These are phyloP conservation scores for Dinochytrium kinnereticum DNA, from an alignment of 371 early-diverging fungal genomes.

Conservation along the genomic window DNA sequence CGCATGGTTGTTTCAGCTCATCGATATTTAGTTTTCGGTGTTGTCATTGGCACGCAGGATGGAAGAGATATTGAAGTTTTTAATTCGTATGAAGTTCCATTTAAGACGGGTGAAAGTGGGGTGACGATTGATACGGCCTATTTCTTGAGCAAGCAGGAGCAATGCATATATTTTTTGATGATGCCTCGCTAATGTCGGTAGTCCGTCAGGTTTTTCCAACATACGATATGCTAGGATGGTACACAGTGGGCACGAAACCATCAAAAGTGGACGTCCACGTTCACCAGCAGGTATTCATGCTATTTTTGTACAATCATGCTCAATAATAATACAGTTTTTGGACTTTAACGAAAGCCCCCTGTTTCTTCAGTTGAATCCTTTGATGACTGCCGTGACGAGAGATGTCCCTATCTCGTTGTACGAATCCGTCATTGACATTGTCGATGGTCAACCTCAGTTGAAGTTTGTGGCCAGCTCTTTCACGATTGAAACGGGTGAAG, in stretches of 20 bases:
- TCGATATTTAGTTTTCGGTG: slow-evolving; percentile 68
- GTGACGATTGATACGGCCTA: slow-evolving; percentile 63
- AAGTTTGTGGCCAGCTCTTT: slow-evolving; percentile 72
- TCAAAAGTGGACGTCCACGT: slow-evolving; percentile 67
- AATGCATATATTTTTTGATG: slow-evolving; percentile 59
- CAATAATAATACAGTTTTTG: slow-evolving; percentile 61
- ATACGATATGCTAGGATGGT: slow-evolving; percentile 88
- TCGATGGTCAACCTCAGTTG: slow-evolving; percentile 62
- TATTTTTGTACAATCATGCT: slow-evolving; percentile 6
- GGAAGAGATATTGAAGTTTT: slow-evolving; percentile 84
- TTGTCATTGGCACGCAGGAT: slow-evolving; percentile 78
- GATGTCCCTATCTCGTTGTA: slow-evolving; percentile 81
- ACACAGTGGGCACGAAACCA: slow-evolving; percentile 69
- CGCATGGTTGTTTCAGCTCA: not conserved
- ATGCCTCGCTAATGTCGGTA: slow-evolving; percentile 32
- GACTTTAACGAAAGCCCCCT: slow-evolving; percentile 77
- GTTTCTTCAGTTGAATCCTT: slow-evolving; percentile 77
- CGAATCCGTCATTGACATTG: slow-evolving; percentile 78
- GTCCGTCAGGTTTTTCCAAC: slow-evolving; percentile 85
- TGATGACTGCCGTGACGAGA: slow-evolving; percentile 43
- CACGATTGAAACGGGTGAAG: slow-evolving; percentile 82
- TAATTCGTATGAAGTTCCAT: slow-evolving; percentile 80
- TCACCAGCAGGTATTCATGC: slow-evolving; percentile 69
- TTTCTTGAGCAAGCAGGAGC: slow-evolving; percentile 74
- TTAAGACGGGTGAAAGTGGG: slow-evolving; percentile 50